Evolutionary conservation across 805 yeast species (phyloP), one percentile per base, ranked within the genome.

Genomic region (Sungouiozyma ichnusensis): DNA sequence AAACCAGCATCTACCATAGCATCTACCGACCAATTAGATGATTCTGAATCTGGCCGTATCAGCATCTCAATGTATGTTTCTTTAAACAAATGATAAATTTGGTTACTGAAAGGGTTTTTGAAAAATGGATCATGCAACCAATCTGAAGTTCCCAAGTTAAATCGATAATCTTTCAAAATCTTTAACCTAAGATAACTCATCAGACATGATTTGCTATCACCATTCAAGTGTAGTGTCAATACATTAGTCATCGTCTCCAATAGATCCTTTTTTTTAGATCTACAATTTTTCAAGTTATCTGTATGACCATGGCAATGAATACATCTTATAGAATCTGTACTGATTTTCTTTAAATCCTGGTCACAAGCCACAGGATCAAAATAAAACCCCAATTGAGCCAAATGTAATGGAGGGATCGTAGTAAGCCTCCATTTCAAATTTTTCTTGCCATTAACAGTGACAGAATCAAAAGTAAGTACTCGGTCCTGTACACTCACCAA

Each of bases 1-100:
- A 81, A 76, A 1, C 90, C 88, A 16, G 74, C 69, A 38, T 65
- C 64, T 1, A 79, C 79, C 64, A 80, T 53, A 20, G 54, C 49
- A 11, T 53, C 58, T 3, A 55, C 35, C 9, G 43, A 39, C 13
- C 64, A 55, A 7, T 42, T 43, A 15, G 35, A 20, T 34, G 16
- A 35, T 15, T 20, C 15, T n/a, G n/a, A n/a, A n/a, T n/a, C n/a
- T n/a, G n/a, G n/a, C n/a, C n/a, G n/a, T n/a, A n/a, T n/a, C n/a
- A n/a, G n/a, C n/a, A n/a, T n/a, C n/a, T 42, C 33, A 6, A 20
- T 29, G 24, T 37, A 40, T 7, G 38, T 43, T 14, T 16, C 11
- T 33, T 40, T 37, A 17, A 45, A 43, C 13, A 51, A 39, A 14
- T 40, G 33, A 7, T 45, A 24, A 17, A 53, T 33, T 14, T 42